Base-by-base conservation (phyloP, 305 asterid species). In the Fraxinus latifolia region DNA sequence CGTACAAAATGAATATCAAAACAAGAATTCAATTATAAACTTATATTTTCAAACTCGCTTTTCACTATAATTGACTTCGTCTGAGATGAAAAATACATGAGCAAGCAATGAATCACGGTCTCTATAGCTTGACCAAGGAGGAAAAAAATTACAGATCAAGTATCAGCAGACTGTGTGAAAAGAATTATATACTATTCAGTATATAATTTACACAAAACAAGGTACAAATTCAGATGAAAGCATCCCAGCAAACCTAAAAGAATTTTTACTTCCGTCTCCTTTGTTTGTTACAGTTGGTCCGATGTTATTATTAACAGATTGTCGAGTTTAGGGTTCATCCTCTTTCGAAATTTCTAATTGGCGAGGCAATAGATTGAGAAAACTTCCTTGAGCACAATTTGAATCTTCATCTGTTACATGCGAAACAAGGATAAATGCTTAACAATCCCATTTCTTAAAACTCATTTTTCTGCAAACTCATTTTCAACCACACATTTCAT, bases 381-480 rank as follows among this genome's bases (percentile, higher is more conserved):
- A 93, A 83, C 97, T 93, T 75, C 98, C 98, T 44, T 90, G 93
- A 74, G 88, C 88, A 31, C 93, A 88, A 34, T 93, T 91, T 19
- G 95, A 88, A 70, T 95, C 98, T 80, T 95, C 98, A 29, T 76
- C 98, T 92, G 90, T 74, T 82, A 71, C 47, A 82, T 25, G 50
- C 37, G 53, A 86, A 81, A 76, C 39, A 80, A 80, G 76, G 44
- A 67, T 73, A 21, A 80, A 65, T 36, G 17, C 12, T 86, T 44
- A 83, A 62, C 27, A 34, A 32, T 37, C 25, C 3, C 65, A n/a
- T 53, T 53, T 53, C 21, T n/a, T n/a, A 15, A 53, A n/a, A 55
- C 67, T 55, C 67, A 17, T 47, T 6, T 53, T 53, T 47, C 19
- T 0, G 58, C 17, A 47, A 47, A 47, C 6, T 47, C 58, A 15